Percentiles rank a stretch among this genome's conserved stretches.
Conservation (phyloP, 2,329 filamentous ascomycete species). For the Apiospora kogelbergensis region DNA sequence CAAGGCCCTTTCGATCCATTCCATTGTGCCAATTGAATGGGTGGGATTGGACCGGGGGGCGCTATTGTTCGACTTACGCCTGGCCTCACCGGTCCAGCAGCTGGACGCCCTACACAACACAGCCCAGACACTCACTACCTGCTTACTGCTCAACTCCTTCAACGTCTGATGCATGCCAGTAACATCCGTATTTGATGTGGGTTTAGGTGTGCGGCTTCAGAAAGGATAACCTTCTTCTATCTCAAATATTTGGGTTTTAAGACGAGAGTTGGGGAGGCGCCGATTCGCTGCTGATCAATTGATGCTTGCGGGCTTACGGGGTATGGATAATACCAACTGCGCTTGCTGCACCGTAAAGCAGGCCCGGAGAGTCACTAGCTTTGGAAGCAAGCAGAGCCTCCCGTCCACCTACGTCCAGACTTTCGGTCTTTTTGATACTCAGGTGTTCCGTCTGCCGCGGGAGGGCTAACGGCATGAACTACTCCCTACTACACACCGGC, state of each 20-base stretch:
- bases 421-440: not conserved
- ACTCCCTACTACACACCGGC: not conserved
- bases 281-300: not conserved
- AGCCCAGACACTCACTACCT: not conserved
- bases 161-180: not conserved
- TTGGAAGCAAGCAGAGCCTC: not conserved
- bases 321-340: not conserved
- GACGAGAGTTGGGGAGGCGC: not conserved
- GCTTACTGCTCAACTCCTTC: not conserved
- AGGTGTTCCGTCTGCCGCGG: not conserved
- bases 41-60: not conserved
- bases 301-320: no score
- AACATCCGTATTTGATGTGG: not conserved
- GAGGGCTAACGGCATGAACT: not conserved
- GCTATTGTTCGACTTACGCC: not conserved
- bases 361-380: not conserved
- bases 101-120: not conserved
- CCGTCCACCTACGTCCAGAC: not conserved
- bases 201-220: not conserved
- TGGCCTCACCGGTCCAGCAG: conserved; percentile 5
- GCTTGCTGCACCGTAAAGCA: not conserved
- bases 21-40: not conserved
- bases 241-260: not conserved
- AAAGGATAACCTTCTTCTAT: not conserved
- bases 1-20: not conserved